Base-by-base conservation (phyloP, 202 grass and related monocot genomes). In the Hordeum pubiflorum region DNA sequence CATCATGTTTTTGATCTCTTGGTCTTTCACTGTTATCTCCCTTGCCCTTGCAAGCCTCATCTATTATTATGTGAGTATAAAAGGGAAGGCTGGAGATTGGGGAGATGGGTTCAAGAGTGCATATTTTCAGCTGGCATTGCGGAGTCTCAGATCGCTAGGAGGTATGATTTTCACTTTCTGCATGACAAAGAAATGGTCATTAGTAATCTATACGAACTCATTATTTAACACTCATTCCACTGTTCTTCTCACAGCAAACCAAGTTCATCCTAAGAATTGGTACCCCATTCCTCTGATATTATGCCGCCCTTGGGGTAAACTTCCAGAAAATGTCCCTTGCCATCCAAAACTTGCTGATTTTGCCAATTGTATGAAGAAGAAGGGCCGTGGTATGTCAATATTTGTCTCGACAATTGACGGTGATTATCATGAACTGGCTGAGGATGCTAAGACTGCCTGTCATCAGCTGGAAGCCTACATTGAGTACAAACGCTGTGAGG, bases 261-360 rank as follows among this genome's bases (percentile, higher is more conserved):
- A 99, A 79, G 96, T 99, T 29, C 96, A 99, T 79, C 96, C 92
- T 34, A 99, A 99, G 87, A 99, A 99, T 84, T 99, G 96, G 96
- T 99, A 99, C 50, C 96, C 96, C 32, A 99, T 99, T 84, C 96
- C 96, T 33, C 81, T 99, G 39, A 87, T 99, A 82, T 99, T 99
- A 78, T 99, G 96, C 65, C 96, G 96, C 20, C 96, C 96, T 20
- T 99, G 96, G 96, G 96, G 96, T 37, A 99, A 93, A 75, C 85
- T 99, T 63, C 96, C 96, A 10, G 92, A 99, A 78, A 99, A 99
- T 69, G 92, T 99, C 54, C 96, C 92, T 1, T 99, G 96, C 59
- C 96, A 99, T 69, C 96, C 96, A 23, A 99, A 99, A 82, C 92
- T 99, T 78, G 96, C 96, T 17, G 96, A 99, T 69, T 99, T 99